phyloP scores from a whole-genome alignment of 768 basidiomycete species.

The Nevesoporus exiguus region DNA sequence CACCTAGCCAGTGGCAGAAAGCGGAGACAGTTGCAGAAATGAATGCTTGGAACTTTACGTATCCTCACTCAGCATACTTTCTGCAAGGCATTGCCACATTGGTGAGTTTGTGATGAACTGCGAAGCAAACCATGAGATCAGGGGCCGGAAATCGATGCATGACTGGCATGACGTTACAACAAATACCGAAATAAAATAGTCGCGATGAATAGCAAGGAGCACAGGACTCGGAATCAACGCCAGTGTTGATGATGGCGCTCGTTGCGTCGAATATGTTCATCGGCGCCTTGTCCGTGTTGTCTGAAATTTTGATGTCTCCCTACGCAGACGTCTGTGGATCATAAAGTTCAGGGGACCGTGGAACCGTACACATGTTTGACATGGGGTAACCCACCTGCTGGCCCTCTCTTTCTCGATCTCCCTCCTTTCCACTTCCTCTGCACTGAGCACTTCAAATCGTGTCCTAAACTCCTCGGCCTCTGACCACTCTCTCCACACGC shows the following conservation, averaged over 20 bases:
- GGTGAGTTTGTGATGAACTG: conserved; percentile 2
- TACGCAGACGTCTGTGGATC: conserved; percentile 49
- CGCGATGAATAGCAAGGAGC: conserved; percentile 7
- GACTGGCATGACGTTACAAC: conserved; percentile 11
- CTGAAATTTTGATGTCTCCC: conserved; percentile 68
- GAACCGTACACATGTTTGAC: background rate
- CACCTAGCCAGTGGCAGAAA: conserved; percentile 1
- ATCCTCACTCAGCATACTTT: conserved; percentile 2
- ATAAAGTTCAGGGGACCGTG: conserved; percentile 2
- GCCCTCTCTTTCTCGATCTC: conserved; percentile 87
- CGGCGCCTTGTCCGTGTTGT: conserved; percentile 41
- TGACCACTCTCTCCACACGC: conserved; percentile 94
- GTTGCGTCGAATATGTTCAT: conserved; percentile 13
- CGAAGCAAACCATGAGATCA: conserved; percentile 9
- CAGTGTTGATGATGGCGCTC: conserved; percentile 4
- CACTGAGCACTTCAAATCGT: conserved; percentile 76
- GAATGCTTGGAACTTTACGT: conserved; percentile 11
- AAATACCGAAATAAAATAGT: conserved; percentile 27
- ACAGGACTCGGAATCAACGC: conserved; percentile 4
- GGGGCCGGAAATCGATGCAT: conserved; percentile 14
- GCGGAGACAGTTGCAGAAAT: conserved; percentile 11
- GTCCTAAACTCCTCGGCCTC: conserved; percentile 91
- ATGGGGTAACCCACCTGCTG: conserved; percentile 46
- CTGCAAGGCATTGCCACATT: background rate
- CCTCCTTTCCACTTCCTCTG: conserved; percentile 89